These are phyloP conservation scores for Geranium incanum DNA, from an alignment of 441 rosid species.

Conservation along the genomic window DNA sequence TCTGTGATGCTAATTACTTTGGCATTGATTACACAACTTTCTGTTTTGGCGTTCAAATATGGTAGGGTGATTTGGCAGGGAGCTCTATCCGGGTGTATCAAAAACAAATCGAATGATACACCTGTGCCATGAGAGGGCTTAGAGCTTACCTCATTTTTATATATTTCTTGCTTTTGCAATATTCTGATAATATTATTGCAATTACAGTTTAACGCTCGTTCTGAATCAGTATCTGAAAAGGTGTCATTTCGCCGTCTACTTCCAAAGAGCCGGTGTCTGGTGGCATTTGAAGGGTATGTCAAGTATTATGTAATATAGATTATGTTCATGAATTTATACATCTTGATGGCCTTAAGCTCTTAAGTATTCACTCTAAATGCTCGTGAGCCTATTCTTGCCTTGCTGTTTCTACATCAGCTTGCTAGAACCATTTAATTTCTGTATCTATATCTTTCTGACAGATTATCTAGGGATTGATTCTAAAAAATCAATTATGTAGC, in stretches of 20 bases:
- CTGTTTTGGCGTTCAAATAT: not conserved
- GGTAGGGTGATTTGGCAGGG: not conserved
- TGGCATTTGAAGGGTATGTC: conserved; percentile 74
- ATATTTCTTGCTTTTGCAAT: not conserved
- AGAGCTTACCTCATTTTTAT: not conserved
- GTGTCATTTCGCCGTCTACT: conserved; percentile 79
- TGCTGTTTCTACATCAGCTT: not conserved
- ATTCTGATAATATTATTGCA: not conserved
- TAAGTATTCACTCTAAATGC: not conserved
- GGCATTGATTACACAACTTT: not conserved
- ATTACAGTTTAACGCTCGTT: conserved; percentile 81
- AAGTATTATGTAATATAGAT: not conserved
- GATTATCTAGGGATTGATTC: not conserved
- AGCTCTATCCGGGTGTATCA: too few species aligned
- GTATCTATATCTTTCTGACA: not conserved
- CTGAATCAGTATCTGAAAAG: conserved; percentile 69
- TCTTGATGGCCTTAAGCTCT: not conserved
- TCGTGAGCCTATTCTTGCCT: not conserved
- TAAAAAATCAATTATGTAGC: not conserved
- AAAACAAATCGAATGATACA: too few species aligned
- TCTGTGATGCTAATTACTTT: too few species aligned
- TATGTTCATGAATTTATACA: not conserved
- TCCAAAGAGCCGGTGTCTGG: conserved; percentile 67
- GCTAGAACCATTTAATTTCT: not conserved
- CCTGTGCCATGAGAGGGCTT: too few species aligned